These are phyloP conservation scores for Oryza brachyantha DNA, from an alignment of 176 grass and related monocot species.

Conservation along the genomic window DNA sequence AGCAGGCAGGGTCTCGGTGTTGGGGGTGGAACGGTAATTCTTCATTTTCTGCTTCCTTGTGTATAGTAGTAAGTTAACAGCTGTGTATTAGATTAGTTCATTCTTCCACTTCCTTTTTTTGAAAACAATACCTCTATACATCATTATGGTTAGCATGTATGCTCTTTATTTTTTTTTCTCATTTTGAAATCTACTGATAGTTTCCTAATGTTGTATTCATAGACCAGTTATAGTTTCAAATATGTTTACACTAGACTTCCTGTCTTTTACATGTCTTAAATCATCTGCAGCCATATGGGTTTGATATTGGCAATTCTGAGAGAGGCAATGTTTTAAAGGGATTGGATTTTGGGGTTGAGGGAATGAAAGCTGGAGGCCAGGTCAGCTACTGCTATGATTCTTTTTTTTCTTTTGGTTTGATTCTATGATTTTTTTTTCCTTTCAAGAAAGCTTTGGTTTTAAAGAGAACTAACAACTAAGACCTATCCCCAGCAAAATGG, in stretches of 20 bases:
- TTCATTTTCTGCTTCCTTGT: constrained; percentile 24
- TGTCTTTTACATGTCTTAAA: not conserved
- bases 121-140: not conserved
- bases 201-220: not conserved
- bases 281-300: constrained; percentile 83
- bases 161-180: constrained; percentile 3
- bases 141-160: not conserved
- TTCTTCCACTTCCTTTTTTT: not conserved
- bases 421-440: not conserved
- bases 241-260: not conserved
- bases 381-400: constrained; percentile 25
- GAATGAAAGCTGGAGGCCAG: constrained; percentile 97
- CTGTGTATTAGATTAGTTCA: not conserved
- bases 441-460: not conserved
- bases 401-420: constrained; percentile 15
- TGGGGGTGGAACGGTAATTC: constrained; percentile 80
- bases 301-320: constrained; percentile 93
- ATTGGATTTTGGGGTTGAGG: constrained; percentile 93
- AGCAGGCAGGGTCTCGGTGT: constrained; percentile 93
- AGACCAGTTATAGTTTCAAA: not conserved
- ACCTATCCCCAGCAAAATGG: not conserved
- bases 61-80: not conserved
- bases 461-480: not conserved
- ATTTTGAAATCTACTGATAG: not conserved
- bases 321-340: constrained; percentile 92